Conservation (phyloP, 179 eudicot species). For the Dionaea muscipula region DNA sequence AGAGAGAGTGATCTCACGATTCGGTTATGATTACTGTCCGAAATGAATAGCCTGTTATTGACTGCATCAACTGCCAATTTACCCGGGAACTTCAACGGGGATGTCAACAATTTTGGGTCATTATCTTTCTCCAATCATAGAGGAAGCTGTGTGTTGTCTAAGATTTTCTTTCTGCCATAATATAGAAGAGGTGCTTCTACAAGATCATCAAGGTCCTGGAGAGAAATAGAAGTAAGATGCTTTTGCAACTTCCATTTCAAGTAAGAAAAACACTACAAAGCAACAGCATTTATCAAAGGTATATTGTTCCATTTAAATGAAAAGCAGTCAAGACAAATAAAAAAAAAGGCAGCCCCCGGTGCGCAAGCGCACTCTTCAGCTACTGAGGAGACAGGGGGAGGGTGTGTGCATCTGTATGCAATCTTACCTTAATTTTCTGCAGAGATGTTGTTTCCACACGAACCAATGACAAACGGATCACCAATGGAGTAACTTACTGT, state of each 20-base stretch:
- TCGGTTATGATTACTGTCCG: conserved; percentile 96
- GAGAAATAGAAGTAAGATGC: neutral
- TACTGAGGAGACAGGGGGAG: no score
- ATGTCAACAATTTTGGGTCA: conserved; percentile 75
- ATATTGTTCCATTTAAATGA: neutral
- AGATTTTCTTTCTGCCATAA: conserved; percentile 54
- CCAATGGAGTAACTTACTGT: no score
- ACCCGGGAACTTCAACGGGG: conserved; percentile 94
- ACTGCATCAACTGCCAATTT: conserved; percentile 78
- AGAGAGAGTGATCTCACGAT: conserved; percentile 45
- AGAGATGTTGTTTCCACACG: no score
- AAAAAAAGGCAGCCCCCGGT: no score
- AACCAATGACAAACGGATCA: no score
- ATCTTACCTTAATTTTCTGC: no score
- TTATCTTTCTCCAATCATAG: conserved; percentile 82
- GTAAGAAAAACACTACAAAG: neutral
- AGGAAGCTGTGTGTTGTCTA: conserved; percentile 63
- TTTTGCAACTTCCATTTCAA: neutral
- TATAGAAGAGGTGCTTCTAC: conserved; percentile 80
- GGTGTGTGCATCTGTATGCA: no score
- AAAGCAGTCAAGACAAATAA: neutral
- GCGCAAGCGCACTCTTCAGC: no score
- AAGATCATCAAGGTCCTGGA: conserved; percentile 77
- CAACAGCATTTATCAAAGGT: neutral
- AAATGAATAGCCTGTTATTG: conserved; percentile 82